Evolutionary conservation across 345 rosid genomes (phyloP).

Genomic region (Boechera stricta): DNA sequence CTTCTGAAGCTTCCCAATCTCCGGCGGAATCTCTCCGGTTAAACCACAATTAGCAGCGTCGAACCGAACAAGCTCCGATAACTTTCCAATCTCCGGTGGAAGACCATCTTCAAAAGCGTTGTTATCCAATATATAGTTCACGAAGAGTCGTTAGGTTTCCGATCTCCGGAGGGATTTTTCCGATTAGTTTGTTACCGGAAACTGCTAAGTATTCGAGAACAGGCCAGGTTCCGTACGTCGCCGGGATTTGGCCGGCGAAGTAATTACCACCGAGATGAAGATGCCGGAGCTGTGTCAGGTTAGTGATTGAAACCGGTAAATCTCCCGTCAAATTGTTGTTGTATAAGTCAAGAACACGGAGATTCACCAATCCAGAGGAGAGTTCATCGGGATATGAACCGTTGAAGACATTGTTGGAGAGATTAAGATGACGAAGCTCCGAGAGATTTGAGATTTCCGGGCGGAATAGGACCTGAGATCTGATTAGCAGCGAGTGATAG

Average conservation of each 20-base stretch:
- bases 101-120: conserved; percentile 66
- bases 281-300: conserved; percentile 61
- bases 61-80: conserved; percentile 64
- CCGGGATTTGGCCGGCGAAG: conserved; percentile 69
- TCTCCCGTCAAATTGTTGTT: conserved; percentile 85
- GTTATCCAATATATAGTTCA: conserved; percentile 82
- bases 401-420: conserved; percentile 76
- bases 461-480: conserved; percentile 68
- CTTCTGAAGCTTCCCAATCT: conserved; percentile 61
- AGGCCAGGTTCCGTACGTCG: conserved; percentile 67
- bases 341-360: conserved; percentile 78
- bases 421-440: conserved; percentile 65
- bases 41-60: conserved; percentile 74
- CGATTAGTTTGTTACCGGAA: conserved; percentile 74
- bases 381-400: conserved; percentile 65
- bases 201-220: conserved; percentile 68
- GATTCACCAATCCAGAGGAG: conserved; percentile 51
- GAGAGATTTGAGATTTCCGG: conserved; percentile 57
- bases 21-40: conserved; percentile 66
- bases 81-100: conserved; percentile 76
- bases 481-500: conserved; percentile 62
- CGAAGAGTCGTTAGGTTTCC: conserved; percentile 64
- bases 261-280: conserved; percentile 85
- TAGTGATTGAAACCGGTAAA: conserved; percentile 63
- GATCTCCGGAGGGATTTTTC: conserved; percentile 70